These are phyloP conservation scores for Vanilla planifolia DNA, from an alignment of 106 monocot genomes.

Conservation along the genomic window DNA sequence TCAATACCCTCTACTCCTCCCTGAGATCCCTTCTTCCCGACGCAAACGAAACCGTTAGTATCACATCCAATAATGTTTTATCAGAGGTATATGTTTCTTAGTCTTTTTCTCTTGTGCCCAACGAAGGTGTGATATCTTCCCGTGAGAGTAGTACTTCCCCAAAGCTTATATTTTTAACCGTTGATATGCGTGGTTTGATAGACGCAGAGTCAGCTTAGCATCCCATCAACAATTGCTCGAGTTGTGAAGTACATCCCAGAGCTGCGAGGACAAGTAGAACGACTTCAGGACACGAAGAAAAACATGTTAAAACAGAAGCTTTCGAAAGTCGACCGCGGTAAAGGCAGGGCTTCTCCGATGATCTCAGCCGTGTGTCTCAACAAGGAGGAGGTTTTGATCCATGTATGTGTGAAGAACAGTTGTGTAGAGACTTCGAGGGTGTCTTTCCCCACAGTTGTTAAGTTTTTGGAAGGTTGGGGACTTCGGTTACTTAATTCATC, in stretches of 20 bases:
- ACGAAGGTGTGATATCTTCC: too few species aligned
- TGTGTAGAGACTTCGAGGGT: neutral
- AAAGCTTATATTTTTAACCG: too few species aligned
- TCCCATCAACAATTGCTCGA: constrained; percentile 42
- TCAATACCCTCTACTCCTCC: constrained; percentile 43
- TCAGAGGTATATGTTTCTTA: too few species aligned
- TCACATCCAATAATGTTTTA: too few species aligned
- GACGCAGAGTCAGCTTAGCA: constrained; percentile 63
- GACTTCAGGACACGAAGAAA: constrained; percentile 41
- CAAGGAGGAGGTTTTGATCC: constrained; percentile 40
- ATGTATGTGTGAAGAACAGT: constrained; percentile 29
- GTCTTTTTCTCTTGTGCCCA: too few species aligned
- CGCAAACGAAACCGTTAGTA: constrained; percentile 17
- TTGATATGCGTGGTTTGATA: neutral
- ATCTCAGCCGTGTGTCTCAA: constrained; percentile 35
- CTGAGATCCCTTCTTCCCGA: constrained; percentile 34
- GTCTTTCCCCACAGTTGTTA: constrained; percentile 24
- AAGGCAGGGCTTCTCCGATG: constrained; percentile 4
- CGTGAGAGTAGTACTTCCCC: too few species aligned
- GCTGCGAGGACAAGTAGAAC: constrained; percentile 42
- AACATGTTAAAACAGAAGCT: constrained; percentile 13
- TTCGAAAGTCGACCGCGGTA: neutral
- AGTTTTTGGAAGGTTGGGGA: constrained; percentile 40
- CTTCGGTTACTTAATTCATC: constrained; percentile 43
- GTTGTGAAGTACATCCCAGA: constrained; percentile 77